Percentiles rank a stretch among this genome's conserved stretches.
Evolutionary conservation across 345 rosid species (phyloP).

Genomic region (Brassica carinata): DNA sequence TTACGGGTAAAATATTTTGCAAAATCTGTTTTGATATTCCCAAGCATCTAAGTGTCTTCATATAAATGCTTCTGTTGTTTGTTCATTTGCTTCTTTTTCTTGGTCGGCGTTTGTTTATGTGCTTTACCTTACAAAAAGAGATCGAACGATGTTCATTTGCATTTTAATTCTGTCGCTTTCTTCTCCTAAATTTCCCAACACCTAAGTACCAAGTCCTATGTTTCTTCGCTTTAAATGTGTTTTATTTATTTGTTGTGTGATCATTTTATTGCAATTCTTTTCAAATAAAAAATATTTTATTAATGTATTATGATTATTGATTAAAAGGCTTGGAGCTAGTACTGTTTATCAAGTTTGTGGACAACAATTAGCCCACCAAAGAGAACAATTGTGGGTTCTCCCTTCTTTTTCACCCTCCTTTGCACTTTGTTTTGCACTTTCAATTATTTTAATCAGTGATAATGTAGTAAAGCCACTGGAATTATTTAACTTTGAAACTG

Average conservation of each 20-base stretch:
- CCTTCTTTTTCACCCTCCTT: conserved; percentile 18
- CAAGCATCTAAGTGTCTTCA: conserved; percentile 15
- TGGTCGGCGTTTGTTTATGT: conserved; percentile 33
- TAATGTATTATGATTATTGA: background rate
- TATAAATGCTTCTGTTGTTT: conserved; percentile 32
- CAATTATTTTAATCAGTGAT: conserved; percentile 26
- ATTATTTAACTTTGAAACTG: conserved; percentile 20
- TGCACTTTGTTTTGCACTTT: conserved; percentile 18
- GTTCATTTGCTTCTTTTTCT: conserved; percentile 7
- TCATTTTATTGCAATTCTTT: background rate
- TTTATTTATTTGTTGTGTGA: conserved; percentile 1
- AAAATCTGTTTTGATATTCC: conserved; percentile 14
- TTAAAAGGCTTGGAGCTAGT: no score
- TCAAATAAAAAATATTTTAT: background rate
- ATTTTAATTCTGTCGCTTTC: conserved; percentile 31
- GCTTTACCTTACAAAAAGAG: conserved; percentile 10
- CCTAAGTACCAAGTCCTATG: conserved; percentile 24
- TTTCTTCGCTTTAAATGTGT: background rate
- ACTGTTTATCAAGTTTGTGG: no score
- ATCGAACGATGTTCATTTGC: conserved; percentile 6
- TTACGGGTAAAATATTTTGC: conserved; percentile 16
- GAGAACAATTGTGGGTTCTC: conserved; percentile 23
- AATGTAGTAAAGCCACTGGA: conserved; percentile 25
- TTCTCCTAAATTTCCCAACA: conserved; percentile 16
- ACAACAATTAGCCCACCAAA: conserved; percentile 16